Base-by-base conservation (phyloP, 352 stramenopile genomes). In the Phytophthora crassamura region DNA sequence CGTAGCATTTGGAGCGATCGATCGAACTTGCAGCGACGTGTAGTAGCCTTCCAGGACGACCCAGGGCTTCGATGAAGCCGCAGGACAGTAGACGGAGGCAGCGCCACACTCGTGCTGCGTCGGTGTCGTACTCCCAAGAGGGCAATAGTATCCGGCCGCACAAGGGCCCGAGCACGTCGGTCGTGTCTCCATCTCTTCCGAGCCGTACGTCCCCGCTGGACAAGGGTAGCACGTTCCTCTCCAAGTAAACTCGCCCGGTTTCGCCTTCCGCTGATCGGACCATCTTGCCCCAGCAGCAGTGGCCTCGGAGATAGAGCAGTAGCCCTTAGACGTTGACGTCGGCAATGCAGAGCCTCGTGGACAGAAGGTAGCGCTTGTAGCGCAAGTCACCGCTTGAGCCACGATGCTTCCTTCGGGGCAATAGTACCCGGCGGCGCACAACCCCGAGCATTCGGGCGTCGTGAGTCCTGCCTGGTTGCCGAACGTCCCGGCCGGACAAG, bases 121-220 rank as follows among this genome's bases (percentile, higher is more conserved):
- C 3, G 70, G 40, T 1, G 71, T 73, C 11, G 67, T 77, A 64
- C 82, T 93, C 5, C 77, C 77, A 5, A 64, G 38, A 11, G 82
- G 80, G 33, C 84, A 93, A 61, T 77, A 96, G 63, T 87, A 96
- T 5, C 90, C 90, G 7, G 66, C 15, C 14, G 68, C 39, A 65
- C 90, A 97, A 3, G 32, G 32, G 0, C 86, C 90, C 0, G 76
- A 74, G 49, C 90, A 97, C 0, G 56, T 58, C 2, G 79, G 51
- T 45, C 77, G 56, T 7, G 60, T 75, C 59, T 91, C 70, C 12
- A 78, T 80, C 8, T 63, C 33, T 8, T 55, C 36, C 0, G 52
- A 69, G 7, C 91, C 87, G 51, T 78, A 96, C 7, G 56, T 74
- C 1, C 88, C 87, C 2, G 74, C 67, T 4, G 89, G 88, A 55